A percentile compares a stretch with the other conserved stretches of the same genome.
These are phyloP conservation scores for Pseudozyma flocculosa DNA, from an alignment of 1,284 basidiomycete genomes.

Conservation along the genomic window DNA sequence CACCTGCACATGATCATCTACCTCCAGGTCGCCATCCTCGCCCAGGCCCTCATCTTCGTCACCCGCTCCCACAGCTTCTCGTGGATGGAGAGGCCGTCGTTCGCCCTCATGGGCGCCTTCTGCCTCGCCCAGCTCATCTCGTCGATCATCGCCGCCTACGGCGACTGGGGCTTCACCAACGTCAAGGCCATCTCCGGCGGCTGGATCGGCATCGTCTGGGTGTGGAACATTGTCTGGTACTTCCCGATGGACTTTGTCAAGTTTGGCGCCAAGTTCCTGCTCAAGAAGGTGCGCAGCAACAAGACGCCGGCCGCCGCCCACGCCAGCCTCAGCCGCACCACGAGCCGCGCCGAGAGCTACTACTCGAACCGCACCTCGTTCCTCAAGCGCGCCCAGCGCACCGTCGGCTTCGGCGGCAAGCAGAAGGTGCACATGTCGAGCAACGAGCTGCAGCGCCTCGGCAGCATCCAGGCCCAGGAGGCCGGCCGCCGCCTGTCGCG, in stretches of 20 bases:
- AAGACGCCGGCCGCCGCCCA: slow-evolving; percentile 61
- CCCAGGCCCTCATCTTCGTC: slow-evolving; percentile 94
- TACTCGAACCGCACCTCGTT: slow-evolving; percentile 90
- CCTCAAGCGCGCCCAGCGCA: slow-evolving; percentile 78
- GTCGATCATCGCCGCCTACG: slow-evolving; percentile 91
- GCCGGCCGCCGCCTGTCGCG: slow-evolving; percentile 74
- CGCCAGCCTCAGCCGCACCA: slow-evolving; percentile 78
- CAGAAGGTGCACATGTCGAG: slow-evolving; percentile 68
- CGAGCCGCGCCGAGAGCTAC: slow-evolving; percentile 86
- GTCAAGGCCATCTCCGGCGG: slow-evolving; percentile 60
- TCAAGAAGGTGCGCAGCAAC: slow-evolving; percentile 60
- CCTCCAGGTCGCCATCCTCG: slow-evolving; percentile 94
- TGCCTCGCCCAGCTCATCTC: slow-evolving; percentile 88
- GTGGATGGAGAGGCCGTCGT: slow-evolving; percentile 95
- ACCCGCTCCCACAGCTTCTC: slow-evolving; percentile 95
- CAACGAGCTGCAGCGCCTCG: slow-evolving; percentile 79
- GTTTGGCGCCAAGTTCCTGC: slow-evolving; percentile 76
- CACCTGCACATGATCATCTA: slow-evolving; percentile 70
- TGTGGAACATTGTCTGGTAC: slow-evolving; percentile 84
- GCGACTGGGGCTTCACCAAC: slow-evolving; percentile 61
- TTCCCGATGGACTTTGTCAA: slow-evolving; percentile 91
- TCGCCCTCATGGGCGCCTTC: slow-evolving; percentile 85
- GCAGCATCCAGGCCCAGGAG: slow-evolving; percentile 76
- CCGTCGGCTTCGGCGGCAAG: slow-evolving; percentile 75
- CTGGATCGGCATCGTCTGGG: slow-evolving; percentile 93